phyloP scores from a whole-genome alignment of 2,329 filamentous ascomycete species.

The Ceratocystis ficicola region DNA sequence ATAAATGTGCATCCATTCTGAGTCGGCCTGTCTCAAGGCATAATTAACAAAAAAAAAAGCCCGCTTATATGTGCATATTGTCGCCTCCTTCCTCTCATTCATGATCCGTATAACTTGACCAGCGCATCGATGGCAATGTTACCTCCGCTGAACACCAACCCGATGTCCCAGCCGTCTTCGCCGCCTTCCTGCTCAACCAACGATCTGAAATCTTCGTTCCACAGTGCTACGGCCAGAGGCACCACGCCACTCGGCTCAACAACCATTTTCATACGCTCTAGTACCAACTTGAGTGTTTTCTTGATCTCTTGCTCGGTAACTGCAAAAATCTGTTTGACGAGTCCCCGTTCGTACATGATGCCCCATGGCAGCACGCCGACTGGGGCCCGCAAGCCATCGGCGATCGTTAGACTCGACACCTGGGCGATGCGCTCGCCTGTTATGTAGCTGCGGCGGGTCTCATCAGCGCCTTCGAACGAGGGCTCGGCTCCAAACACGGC shows the following conservation, averaged over 20 bases:
- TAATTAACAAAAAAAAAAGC: neutral
- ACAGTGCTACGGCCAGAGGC: constrained; percentile 69
- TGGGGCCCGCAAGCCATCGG: constrained; percentile 77
- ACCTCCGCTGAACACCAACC: constrained; percentile 48
- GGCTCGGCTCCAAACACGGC: constrained; percentile 82
- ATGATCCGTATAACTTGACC: constrained; percentile 37
- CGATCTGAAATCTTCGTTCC: constrained; percentile 67
- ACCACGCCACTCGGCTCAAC: constrained; percentile 83
- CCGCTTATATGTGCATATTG: neutral
- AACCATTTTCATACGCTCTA: constrained; percentile 82
- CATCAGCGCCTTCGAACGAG: constrained; percentile 68
- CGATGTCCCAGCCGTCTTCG: constrained; percentile 59
- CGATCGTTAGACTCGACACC: constrained; percentile 70
- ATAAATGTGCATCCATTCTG: constrained; percentile 2
- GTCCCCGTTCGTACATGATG: constrained; percentile 58
- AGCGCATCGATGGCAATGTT: constrained; percentile 46
- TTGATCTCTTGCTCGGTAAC: constrained; percentile 76
- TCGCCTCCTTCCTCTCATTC: neutral
- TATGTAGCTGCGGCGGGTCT: constrained; percentile 59
- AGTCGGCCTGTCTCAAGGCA: neutral
- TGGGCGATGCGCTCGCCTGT: constrained; percentile 49
- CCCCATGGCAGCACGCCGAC: constrained; percentile 65
- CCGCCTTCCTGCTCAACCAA: constrained; percentile 60
- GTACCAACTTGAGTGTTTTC: constrained; percentile 59
- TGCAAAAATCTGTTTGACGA: constrained; percentile 57